Percentiles rank a stretch among this genome's conserved stretches.
phyloP scores from a whole-genome alignment of 208 protist species.

The Trypanosoma rangeli region DNA sequence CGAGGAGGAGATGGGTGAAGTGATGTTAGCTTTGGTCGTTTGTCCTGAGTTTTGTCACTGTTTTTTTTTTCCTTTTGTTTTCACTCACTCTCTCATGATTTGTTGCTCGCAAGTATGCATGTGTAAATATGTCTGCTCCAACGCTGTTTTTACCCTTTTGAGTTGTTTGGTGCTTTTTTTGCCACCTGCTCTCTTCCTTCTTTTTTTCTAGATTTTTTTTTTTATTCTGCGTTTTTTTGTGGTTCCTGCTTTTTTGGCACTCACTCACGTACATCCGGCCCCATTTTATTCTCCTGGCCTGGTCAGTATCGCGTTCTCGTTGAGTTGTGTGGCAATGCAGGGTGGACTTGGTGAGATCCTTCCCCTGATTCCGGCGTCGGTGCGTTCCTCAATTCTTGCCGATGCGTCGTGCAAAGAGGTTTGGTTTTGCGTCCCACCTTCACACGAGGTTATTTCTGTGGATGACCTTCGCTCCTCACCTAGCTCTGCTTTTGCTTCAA shows the following conservation, averaged over 20 bases:
- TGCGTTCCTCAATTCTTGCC: slow-evolving; percentile 20
- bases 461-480: background rate
- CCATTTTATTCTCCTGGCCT: background rate
- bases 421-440: slow-evolving; percentile 5
- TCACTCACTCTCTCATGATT: no score
- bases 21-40: background rate
- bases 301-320: background rate
- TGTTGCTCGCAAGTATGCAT: background rate
- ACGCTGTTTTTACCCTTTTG: background rate
- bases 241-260: background rate
- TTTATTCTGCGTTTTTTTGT: background rate
- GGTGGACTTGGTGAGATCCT: background rate
- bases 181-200: background rate
- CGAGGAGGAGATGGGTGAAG: background rate
- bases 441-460: slow-evolving; percentile 9
- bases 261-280: background rate
- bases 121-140: background rate
- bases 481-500: background rate
- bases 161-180: background rate
- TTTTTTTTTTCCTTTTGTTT: background rate
- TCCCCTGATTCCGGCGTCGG: slow-evolving; percentile 2
- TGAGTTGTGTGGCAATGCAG: background rate
- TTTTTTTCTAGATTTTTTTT: background rate
- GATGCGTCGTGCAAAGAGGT: slow-evolving; percentile 17
- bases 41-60: background rate